Evolutionary conservation across 169 alveolate species (phyloP).

Genomic region (Babesia ovata): DNA sequence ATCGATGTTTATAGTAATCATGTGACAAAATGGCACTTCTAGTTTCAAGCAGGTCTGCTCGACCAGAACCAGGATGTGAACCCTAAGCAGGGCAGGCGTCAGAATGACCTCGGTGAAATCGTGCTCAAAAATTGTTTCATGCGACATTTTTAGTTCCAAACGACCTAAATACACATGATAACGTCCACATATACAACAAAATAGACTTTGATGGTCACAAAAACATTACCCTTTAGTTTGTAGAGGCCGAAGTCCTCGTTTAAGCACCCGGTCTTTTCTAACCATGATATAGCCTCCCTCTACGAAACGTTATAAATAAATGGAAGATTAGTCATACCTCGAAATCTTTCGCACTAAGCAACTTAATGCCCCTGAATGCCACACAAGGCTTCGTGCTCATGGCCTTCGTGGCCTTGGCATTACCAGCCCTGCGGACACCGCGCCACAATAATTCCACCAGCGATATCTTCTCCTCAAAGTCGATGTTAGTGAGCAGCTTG

Average conservation of each 20-base stretch:
- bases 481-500: constrained; percentile 17
- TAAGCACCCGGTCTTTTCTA: constrained; percentile 23
- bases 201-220: neutral
- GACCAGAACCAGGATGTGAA: constrained; percentile 16
- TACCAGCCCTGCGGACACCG: constrained; percentile 38
- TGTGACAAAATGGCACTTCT: constrained; percentile 39
- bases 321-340: constrained; percentile 7
- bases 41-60: constrained; percentile 31
- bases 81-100: constrained; percentile 38
- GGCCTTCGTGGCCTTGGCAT: constrained; percentile 26
- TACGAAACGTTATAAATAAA: neutral
- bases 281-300: constrained; percentile 18
- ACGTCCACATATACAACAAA: neutral
- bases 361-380: constrained; percentile 22
- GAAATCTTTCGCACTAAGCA: constrained; percentile 27
- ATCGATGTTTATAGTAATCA: neutral
- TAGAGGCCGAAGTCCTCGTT: constrained; percentile 30
- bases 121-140: constrained; percentile 3
- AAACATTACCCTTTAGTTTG: constrained; percentile 16
- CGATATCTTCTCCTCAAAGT: constrained; percentile 56
- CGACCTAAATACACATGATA: constrained; percentile 6
- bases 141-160: constrained; percentile 6
- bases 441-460: constrained; percentile 57
- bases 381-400: constrained; percentile 15
- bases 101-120: constrained; percentile 34